A percentile compares a stretch with the other conserved stretches of the same genome.
Evolutionary conservation across 2,329 filamentous ascomycete species (phyloP).

Genomic region (Aspergillus hortae): DNA sequence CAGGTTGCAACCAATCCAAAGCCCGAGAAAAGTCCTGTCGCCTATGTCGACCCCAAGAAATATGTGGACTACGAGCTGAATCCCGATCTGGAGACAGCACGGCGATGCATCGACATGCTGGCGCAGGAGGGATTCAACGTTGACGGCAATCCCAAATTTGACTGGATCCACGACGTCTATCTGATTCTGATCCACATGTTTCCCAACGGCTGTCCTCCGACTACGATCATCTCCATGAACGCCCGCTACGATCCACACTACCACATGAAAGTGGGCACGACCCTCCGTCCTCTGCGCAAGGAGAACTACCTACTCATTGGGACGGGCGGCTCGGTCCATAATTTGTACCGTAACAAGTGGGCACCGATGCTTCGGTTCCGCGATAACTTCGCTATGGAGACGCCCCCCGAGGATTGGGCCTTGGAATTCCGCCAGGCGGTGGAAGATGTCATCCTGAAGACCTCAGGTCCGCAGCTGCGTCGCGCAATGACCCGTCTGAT

Average conservation of each 20-base stretch:
- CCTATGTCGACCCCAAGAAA: conserved; percentile 64
- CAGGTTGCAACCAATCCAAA: conserved; percentile 60
- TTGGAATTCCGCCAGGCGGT: conserved; percentile 65
- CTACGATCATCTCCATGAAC: conserved; percentile 57
- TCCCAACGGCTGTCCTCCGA: conserved; percentile 60
- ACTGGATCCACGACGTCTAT: conserved; percentile 72
- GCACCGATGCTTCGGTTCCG: conserved; percentile 59
- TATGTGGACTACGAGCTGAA: conserved; percentile 61
- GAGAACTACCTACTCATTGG: conserved; percentile 58
- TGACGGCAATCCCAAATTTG: conserved; percentile 53
- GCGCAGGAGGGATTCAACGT: conserved; percentile 53
- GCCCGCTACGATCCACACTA: conserved; percentile 22
- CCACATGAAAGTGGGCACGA: conserved; percentile 56
- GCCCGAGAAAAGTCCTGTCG: conserved; percentile 61
- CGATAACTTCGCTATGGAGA: conserved; percentile 60
- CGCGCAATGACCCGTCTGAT: conserved; percentile 59
- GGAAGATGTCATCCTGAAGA: conserved; percentile 56
- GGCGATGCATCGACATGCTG: conserved; percentile 51
- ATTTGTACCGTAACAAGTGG: conserved; percentile 67
- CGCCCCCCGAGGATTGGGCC: conserved; percentile 57
- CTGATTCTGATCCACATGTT: conserved; percentile 69
- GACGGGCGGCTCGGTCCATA: conserved; percentile 65
- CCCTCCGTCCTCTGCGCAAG: conserved; percentile 53
- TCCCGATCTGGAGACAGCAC: conserved; percentile 54
- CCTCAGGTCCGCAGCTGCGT: conserved; percentile 53